Base-by-base conservation (phyloP, 495 filamentous ascomycete species). In the Tuber melanosporum region DNA sequence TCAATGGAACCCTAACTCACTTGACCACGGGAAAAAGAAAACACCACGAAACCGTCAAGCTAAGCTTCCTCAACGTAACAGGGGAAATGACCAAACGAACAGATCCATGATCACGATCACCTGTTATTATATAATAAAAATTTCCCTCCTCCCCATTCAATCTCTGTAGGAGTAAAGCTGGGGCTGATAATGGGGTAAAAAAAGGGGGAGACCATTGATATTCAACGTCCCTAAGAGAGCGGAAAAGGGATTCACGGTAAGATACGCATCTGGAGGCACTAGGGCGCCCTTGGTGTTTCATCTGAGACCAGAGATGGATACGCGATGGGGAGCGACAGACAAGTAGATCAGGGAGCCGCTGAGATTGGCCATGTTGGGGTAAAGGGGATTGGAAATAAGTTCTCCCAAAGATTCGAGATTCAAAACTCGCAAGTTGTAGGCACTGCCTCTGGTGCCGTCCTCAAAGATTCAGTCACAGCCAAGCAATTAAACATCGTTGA, bases 401-500 rank as follows among this genome's bases (percentile, higher is more conserved):
- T 44, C 43, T 12, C 43, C 43, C 7, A 12, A 44, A 44, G 43
- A 12, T 44, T 8, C 43, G 43, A 44, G 43, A 6, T 44, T 44
- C 43, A 44, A 44, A 44, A 44, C 43, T 44, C 43, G 12, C 43
- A 44, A 44, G 12, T 44, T 44, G 8, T 44, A 44, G 43, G 43
- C 43, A 44, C 43, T 15, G 79, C 86, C 4, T 86, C 88, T 9
- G 83, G 83, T 41, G 89, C 89, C 0, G 77, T 90, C 32, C 84
- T 91, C 52, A 86, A 87, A 22, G 86, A 83, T 69, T 84, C 87
- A 83, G 86, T 84, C 22, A 89, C 88, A 4, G 39, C 39, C 39
- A 39, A 3, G 90, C 89, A 91, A 82, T 91, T 88, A 85, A 85
- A 88, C 75, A 85, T 90, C 75, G 85, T 86, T 15, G 80, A 83